These are phyloP conservation scores for Camillea tinctor DNA, from an alignment of 2,329 filamentous ascomycete species.

Conservation along the genomic window DNA sequence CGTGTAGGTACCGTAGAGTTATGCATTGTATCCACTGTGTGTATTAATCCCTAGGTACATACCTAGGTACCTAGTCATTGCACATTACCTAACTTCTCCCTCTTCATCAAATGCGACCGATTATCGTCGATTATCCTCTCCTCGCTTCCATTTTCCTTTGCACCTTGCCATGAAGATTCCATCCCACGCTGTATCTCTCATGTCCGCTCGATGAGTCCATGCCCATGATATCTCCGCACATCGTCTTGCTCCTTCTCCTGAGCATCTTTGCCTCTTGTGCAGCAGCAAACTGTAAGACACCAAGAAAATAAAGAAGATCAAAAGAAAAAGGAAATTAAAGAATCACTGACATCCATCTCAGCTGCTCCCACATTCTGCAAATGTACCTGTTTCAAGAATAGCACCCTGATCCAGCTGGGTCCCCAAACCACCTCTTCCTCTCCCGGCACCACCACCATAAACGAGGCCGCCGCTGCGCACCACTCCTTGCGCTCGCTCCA, in stretches of 20 bases:
- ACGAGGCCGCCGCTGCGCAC: conserved; percentile 22
- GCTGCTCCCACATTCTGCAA: conserved; percentile 66
- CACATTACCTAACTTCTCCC: not conserved
- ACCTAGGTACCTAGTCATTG: too few species aligned
- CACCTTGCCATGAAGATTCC: not conserved
- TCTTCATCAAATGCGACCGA: too few species aligned
- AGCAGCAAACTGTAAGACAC: conserved; percentile 42
- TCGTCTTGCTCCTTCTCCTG: conserved; percentile 30
- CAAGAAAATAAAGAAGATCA: too few species aligned
- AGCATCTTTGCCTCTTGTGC: conserved; percentile 31
- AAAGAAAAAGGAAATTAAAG: too few species aligned
- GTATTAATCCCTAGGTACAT: too few species aligned
- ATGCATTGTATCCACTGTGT: too few species aligned
- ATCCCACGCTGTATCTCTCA: not conserved
- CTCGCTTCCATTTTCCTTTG: not conserved
- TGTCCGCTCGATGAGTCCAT: conserved; percentile 7
- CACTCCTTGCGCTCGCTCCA: conserved; percentile 22
- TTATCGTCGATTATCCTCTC: not conserved
- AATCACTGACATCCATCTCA: conserved; percentile 26
- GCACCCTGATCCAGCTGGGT: conserved; percentile 64
- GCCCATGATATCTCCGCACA: conserved; percentile 16
- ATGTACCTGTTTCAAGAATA: conserved; percentile 69
- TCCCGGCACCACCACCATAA: conserved; percentile 17
- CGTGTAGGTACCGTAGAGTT: too few species aligned
- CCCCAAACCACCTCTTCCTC: conserved; percentile 37